Base-by-base conservation (phyloP, 140 eudicot genomes). In the Senecio squalidus region DNA sequence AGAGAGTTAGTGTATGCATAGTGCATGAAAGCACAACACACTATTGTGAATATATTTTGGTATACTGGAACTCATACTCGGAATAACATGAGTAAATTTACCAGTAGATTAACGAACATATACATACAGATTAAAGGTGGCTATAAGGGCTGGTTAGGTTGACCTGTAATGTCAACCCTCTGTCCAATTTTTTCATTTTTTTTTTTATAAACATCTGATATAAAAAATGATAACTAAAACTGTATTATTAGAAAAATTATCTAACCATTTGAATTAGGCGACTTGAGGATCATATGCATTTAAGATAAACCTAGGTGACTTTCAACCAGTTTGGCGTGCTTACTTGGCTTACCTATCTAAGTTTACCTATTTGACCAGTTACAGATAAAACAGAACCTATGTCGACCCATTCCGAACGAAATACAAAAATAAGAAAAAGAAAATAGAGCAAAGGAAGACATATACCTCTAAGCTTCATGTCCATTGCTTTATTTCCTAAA, bases 401-500 rank as follows among this genome's bases (percentile, higher is more conserved):
- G 5, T 31, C 9, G 38, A 31, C 38, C 38, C 13, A 45, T 45
- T 24, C 52, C 52, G 20, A 24, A 11, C 20, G 11, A 9, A 45
- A 16, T 18, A 18, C 5, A 45, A 25, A 44, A 16, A 25, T 24
- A 45, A 9, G 8, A 15, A 45, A 21, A 45, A 20, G 52, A 45
- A 45, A 45, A 5, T 7, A 27, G 31, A 15, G 58, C 58, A 52
- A n/a, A 52, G 58, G 39, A 16, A 49, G 30, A 52, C 58, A 52
- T 52, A 26, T 86, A 91, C 98, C 98, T 92, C 83, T 82, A 79
- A 92, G 86, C 28, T 81, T 74, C 70, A 47, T 65, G 71, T 92
- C 93, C 93, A 87, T 79, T 30, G 82, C 81, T 80, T 79, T 84
- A 88, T 92, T 92, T 55, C 98, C 98, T 71, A 92, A 62, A 73